Base-by-base conservation (phyloP, 2,329 filamentous ascomycete genomes). In the Diaporthe sp. region DNA sequence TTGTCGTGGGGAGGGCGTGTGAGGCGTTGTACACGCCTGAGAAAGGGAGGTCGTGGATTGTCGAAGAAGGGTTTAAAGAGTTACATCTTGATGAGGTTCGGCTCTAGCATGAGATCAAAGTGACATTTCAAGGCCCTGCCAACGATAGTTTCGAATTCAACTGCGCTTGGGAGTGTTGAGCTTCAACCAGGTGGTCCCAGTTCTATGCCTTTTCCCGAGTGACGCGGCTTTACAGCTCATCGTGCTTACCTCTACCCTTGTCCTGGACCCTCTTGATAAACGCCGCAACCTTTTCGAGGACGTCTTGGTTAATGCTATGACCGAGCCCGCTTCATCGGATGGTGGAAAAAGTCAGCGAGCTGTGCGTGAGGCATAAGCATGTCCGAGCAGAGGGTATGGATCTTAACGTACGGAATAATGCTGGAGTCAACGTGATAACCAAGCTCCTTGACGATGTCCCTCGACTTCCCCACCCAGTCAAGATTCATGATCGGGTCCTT, bases 1-100 rank as follows among this genome's bases (percentile, higher is more conserved):
- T 99, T 42, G 95, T 98, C 0, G 92, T 98, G 0, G 97, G 97
- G 0, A 87, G 89, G 61, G 94, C 95, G 4, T 99, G 97, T 79
- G 93, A 95, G 80, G 94, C 95, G 7, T 84, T 98, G 75, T 89
- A 92, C 77, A 86, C 88, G 31, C 85, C 86, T 25, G 87, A 90
- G 49, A 86, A 85, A 74, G 89, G 88, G 2, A 88, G 91, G 80
- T 91, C 91, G 75, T 98, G 96, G 96, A 86, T 89, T 0, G 94
- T 98, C 0, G 95, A 98, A 83, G 96, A 98, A 65, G 96, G 95
- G 0, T 98, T 98, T 80, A 88, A 89, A 77, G 94, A 93, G 0
- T 83, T 98, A 72, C 94, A 96, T 75, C 79, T 88, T 1, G 81
- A 79, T 51, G 67, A 51, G 10, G 68, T 53, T 17, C 72, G 49